phyloP scores from a whole-genome alignment of 306 rosid genomes.

The Glycyrrhiza uralensis region DNA sequence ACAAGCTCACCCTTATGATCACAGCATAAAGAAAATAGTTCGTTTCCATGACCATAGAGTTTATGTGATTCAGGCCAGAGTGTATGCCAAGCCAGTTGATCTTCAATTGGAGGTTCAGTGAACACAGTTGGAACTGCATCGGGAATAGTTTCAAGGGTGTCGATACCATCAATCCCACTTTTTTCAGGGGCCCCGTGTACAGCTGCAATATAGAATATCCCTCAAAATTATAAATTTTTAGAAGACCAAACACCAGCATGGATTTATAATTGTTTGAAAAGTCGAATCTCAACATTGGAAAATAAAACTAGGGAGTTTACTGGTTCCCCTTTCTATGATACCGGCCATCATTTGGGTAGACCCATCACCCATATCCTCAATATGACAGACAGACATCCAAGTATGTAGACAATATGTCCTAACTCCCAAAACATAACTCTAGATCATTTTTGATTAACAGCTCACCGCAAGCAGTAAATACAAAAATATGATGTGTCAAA shows the following conservation, averaged over 20 bases:
- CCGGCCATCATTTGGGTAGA: not conserved
- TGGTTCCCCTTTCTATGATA: not conserved
- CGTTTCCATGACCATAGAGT: conserved; percentile 98
- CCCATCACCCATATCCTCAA: not conserved
- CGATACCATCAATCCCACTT: conserved; percentile 58
- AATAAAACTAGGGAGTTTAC: not conserved
- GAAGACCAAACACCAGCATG: not conserved
- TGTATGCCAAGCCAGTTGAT: conserved; percentile 95
- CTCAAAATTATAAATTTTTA: not conserved
- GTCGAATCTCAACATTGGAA: conserved; percentile 11
- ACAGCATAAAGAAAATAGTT: conserved; percentile 81
- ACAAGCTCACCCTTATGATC: conserved; percentile 83
- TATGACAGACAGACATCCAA: not conserved
- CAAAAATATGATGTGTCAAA: not conserved
- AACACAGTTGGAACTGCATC: conserved; percentile 82
- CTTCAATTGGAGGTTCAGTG: conserved; percentile 93
- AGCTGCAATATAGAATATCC: conserved; percentile 51
- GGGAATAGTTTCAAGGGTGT: conserved; percentile 84
- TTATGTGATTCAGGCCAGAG: conserved; percentile 99
- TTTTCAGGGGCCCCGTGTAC: conserved; percentile 41
- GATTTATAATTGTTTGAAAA: not conserved
- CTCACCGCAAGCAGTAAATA: not conserved
- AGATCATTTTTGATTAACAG: not conserved
- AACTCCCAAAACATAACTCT: not conserved
- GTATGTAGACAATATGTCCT: not conserved